These are phyloP conservation scores for Melampsora larici-populina DNA, from an alignment of 1,284 basidiomycete species.

Conservation along the genomic window DNA sequence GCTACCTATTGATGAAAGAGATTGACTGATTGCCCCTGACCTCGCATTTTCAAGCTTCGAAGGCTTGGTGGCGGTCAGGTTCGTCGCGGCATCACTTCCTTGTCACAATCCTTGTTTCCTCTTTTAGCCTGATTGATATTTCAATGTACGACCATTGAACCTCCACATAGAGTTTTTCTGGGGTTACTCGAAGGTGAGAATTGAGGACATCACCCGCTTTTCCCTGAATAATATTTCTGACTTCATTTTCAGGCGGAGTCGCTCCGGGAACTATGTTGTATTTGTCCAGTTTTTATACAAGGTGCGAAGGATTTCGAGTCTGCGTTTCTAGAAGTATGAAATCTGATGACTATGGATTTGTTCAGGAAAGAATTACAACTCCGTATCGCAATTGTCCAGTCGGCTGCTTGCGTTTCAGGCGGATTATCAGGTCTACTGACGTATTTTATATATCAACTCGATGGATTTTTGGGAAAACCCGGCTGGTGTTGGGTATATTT, in stretches of 20 bases:
- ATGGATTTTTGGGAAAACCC: constrained; percentile 21
- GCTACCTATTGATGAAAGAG: background rate
- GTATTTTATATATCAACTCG: constrained; percentile 12
- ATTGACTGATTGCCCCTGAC: background rate
- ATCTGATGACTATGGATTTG: background rate
- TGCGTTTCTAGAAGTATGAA: background rate
- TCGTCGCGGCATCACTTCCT: background rate
- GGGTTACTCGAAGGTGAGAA: constrained; percentile 18
- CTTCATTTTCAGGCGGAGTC: constrained; percentile 9
- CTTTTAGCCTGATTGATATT: background rate
- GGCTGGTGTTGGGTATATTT: constrained; percentile 31
- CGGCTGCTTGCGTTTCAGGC: constrained; percentile 8
- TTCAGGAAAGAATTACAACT: constrained; percentile 17
- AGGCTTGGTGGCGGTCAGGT: background rate
- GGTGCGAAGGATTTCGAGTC: background rate
- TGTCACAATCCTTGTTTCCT: background rate
- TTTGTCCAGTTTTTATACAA: constrained; percentile 18
- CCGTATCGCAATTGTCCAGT: constrained; percentile 10
- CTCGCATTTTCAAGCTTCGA: background rate
- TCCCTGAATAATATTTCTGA: background rate
- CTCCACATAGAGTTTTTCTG: constrained; percentile 16
- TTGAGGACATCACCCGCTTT: background rate
- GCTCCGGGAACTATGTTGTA: constrained; percentile 8
- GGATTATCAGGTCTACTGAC: constrained; percentile 19
- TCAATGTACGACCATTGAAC: no score